Percentiles rank a stretch among this genome's conserved stretches.
Conservation (phyloP, 345 rosid genomes). For the Citrus trifoliata region DNA sequence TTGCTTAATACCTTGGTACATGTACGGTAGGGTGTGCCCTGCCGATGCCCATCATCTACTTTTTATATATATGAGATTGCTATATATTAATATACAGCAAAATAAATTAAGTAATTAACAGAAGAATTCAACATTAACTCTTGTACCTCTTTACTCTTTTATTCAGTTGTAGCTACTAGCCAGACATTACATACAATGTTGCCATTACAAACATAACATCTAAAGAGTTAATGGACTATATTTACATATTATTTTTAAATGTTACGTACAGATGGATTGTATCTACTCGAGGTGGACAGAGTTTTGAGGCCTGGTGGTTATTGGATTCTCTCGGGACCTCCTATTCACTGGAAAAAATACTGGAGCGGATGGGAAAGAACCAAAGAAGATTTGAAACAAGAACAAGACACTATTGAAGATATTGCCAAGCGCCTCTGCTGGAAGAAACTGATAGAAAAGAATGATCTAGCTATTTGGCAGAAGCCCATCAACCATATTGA, state of each 20-base stretch:
- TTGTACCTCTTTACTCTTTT: too few species aligned
- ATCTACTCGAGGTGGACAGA: slow-evolving; percentile 84
- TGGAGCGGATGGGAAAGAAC: slow-evolving; percentile 98
- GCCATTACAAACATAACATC: too few species aligned
- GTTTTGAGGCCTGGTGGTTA: slow-evolving; percentile 95
- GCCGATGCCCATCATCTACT: too few species aligned
- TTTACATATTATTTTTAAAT: neutral
- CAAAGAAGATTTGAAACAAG: slow-evolving; percentile 68
- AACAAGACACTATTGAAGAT: slow-evolving; percentile 80
- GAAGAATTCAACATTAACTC: too few species aligned
- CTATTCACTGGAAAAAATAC: slow-evolving; percentile 78
- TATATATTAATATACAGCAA: too few species aligned
- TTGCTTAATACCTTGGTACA: slow-evolving; percentile 86
- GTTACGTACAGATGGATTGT: slow-evolving; percentile 63
- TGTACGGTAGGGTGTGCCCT: slow-evolving; percentile 41
- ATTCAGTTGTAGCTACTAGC: too few species aligned
- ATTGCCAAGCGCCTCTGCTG: slow-evolving; percentile 81
- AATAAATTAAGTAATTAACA: too few species aligned
- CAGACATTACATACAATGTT: too few species aligned
- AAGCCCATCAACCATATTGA: slow-evolving; percentile 89
- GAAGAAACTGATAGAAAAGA: slow-evolving; percentile 80
- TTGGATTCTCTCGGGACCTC: slow-evolving; percentile 97
- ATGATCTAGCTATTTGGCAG: slow-evolving; percentile 71
- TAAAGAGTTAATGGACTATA: too few species aligned
- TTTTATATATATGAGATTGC: too few species aligned